Percentiles rank a stretch among this genome's conserved stretches.
Evolutionary conservation across 768 basidiomycete genomes (phyloP).

Genomic region (Steccherinum ochraceum): DNA sequence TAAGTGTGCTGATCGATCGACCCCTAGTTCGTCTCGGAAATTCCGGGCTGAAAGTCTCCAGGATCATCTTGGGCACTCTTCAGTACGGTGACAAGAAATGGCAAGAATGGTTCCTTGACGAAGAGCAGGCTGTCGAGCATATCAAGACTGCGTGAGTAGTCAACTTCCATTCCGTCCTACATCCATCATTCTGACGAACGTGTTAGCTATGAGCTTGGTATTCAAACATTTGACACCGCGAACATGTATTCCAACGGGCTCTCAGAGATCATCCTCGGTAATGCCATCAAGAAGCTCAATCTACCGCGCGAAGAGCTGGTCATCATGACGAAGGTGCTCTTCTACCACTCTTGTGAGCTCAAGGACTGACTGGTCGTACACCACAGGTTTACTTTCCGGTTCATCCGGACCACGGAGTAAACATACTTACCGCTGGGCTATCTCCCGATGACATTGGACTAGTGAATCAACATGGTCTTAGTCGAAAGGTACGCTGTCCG

Average conservation of each 20-base stretch:
- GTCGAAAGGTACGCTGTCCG: conserved; percentile 25
- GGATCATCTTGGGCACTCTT: conserved; percentile 19
- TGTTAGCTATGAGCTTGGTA: conserved; percentile 18
- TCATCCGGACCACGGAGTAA: background rate
- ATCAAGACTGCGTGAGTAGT: conserved; percentile 27
- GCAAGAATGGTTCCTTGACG: conserved; percentile 28
- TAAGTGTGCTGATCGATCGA: too few relatives aligned
- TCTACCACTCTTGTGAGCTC: background rate
- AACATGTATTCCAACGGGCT: conserved; percentile 34
- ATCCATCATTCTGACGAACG: background rate
- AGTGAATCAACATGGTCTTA: conserved; percentile 31
- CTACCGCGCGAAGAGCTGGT: conserved; percentile 44
- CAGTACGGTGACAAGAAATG: conserved; percentile 18
- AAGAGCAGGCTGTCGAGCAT: conserved; percentile 31
- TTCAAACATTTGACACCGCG: conserved; percentile 25
- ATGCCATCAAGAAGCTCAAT: too few relatives aligned
- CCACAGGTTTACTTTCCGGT: background rate
- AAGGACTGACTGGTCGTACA: background rate
- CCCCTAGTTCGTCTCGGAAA: conserved; percentile 33
- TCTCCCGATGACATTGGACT: conserved; percentile 23
- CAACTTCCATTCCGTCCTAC: background rate
- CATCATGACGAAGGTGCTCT: conserved; percentile 39
- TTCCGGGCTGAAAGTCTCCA: conserved; percentile 28
- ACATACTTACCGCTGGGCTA: background rate
- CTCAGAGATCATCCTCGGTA: conserved; percentile 40